These are phyloP conservation scores for Orbilia ellipsospora DNA, from an alignment of 2,329 filamentous ascomycete genomes.

Conservation along the genomic window DNA sequence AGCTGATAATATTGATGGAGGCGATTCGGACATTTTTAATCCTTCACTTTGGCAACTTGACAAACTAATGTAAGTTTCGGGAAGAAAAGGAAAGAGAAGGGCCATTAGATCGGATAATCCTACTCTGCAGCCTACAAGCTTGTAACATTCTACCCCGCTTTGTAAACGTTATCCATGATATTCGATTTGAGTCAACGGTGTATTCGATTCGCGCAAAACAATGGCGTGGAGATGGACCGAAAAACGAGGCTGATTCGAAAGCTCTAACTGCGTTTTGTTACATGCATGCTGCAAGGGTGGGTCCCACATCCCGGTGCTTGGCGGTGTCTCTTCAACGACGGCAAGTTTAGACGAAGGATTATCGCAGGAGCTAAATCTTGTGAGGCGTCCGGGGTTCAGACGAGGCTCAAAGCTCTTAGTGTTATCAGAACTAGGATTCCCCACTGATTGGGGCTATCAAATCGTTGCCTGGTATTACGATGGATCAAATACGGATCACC, in stretches of 20 bases:
- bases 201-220: neutral
- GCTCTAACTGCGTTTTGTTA: conserved; percentile 14
- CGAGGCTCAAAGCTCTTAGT: conserved; percentile 34
- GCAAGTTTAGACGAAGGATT: conserved; percentile 44
- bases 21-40: too few species aligned
- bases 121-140: neutral
- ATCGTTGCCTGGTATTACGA: conserved; percentile 10
- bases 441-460: neutral
- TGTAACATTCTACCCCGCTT: conserved; percentile 20
- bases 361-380: neutral
- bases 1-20: too few species aligned
- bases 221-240: neutral
- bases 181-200: neutral
- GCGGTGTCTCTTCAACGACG: conserved; percentile 1
- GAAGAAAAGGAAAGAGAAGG: neutral
- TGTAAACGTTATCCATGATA: neutral
- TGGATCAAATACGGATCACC: neutral
- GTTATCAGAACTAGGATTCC: conserved; percentile 17
- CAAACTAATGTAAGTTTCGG: too few species aligned
- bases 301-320: too few species aligned
- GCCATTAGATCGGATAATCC: neutral
- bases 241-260: conserved; percentile 35
- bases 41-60: too few species aligned
- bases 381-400: neutral
- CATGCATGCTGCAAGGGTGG: conserved; percentile 1